Evolutionary conservation across 1,284 basidiomycete genomes (phyloP).

Genomic region (Trichosporon coremiiforme): DNA sequence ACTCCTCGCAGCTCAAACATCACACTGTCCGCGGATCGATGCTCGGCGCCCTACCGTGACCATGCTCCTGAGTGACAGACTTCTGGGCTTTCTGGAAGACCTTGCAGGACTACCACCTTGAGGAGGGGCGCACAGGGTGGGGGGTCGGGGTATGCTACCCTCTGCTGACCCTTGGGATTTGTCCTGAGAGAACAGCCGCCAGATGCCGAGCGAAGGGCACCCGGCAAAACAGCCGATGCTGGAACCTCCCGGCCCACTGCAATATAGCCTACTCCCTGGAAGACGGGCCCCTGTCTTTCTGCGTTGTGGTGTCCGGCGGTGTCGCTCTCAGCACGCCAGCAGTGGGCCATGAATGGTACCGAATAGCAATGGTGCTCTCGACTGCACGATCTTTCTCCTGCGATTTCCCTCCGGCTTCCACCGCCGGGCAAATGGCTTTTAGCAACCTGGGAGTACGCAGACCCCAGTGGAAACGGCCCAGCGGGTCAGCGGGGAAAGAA

Average conservation of each 20-base stretch:
- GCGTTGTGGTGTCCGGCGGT: too few relatives aligned
- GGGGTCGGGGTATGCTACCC: neutral
- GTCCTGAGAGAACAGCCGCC: neutral
- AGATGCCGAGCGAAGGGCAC: neutral
- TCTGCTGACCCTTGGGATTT: neutral
- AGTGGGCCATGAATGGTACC: neutral
- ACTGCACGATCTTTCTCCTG: neutral
- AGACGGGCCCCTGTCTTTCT: neutral
- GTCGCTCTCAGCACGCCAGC: neutral
- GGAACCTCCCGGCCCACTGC: neutral
- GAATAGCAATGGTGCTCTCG: neutral
- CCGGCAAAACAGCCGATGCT: neutral
- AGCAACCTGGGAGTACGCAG: neutral
- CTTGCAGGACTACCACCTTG: too few relatives aligned
- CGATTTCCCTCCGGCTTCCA: too few relatives aligned
- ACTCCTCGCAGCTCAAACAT: too few relatives aligned
- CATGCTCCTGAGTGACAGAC: neutral
- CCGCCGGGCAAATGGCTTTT: neutral
- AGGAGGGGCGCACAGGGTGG: neutral
- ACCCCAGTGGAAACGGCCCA: neutral
- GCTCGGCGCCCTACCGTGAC: neutral
- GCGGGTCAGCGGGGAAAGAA: neutral
- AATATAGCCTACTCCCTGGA: too few relatives aligned
- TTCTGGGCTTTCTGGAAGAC: too few relatives aligned
- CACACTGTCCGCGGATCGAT: neutral